Evolutionary conservation across 768 basidiomycete species (phyloP), one percentile per base, ranked within the genome.

Genomic region (Rhodotorula graminis): DNA sequence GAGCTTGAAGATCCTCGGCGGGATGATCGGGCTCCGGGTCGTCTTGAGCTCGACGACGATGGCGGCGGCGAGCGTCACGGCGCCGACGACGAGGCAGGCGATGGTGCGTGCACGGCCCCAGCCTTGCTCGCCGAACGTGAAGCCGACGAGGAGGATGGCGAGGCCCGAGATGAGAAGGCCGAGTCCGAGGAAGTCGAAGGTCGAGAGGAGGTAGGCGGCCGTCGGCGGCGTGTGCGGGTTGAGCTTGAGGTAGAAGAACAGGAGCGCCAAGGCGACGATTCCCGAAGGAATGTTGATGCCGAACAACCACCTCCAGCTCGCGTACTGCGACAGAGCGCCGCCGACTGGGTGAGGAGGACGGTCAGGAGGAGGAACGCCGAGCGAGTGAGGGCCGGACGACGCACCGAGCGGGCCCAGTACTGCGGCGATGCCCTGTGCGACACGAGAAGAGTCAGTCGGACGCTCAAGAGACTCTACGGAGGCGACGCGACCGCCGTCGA

Each of bases 381-480:
- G 92, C 2, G 87, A 84, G 27, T 87, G 87, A 78, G 89, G 87
- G 77, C 91, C 87, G 0, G 90, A 86, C 69, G 92, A 23, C 72
- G n/a, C 40, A 2, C 74, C 70, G 56, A 96, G 83, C 5, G 92
- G 92, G 0, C 92, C 90, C 21, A 89, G 74, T 29, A 90, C 87
- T 71, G 88, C 87, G 23, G 86, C 85, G 64, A 85, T 85, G 10
- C 91, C 92, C 80, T 46, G 44, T 12, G 18, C 8, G 18, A 46
- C 6, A 46, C 8, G 37, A 37, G 15, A 2, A 46, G 44, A 14
- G 44, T 46, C 44, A 14, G 44, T 46, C 44, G 44, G 3, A 12
- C 8, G 44, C 44, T 18, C 44, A 14, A 12, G 44, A n/a, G n/a
- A n/a, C n/a, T n/a, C n/a, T n/a, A n/a, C n/a, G n/a, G n/a, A n/a